These are phyloP conservation scores for Ambrosiella xylebori DNA, from an alignment of 2,329 filamentous ascomycete species.

Conservation along the genomic window DNA sequence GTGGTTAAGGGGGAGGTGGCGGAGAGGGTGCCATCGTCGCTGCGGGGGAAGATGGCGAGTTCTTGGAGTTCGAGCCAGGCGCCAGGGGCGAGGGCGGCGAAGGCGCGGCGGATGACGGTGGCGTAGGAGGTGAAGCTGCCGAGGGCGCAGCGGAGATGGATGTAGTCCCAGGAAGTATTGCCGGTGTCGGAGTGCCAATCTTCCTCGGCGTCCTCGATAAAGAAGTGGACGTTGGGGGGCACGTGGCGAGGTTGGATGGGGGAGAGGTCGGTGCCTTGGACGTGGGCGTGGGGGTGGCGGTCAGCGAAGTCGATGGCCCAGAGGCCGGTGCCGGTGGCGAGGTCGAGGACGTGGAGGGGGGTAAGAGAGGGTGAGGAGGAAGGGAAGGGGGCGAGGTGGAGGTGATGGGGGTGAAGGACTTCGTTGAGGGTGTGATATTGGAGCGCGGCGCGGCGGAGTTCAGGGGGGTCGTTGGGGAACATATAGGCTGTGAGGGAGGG, in stretches of 20 bases:
- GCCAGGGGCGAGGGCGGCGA: conserved; percentile 30
- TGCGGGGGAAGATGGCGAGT: conserved; percentile 21
- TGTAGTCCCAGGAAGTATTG: conserved; percentile 34
- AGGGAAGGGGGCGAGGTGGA: conserved; percentile 29
- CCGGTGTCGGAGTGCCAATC: conserved; percentile 29
- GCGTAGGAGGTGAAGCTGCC: conserved; percentile 29
- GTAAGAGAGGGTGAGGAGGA: conserved; percentile 22
- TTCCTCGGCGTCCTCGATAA: conserved; percentile 46
- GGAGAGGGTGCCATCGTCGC: conserved; percentile 29
- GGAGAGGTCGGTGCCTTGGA: conserved; percentile 49
- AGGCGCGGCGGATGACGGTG: conserved; percentile 36
- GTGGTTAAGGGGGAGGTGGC: conserved; percentile 22
- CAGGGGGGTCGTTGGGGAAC: conserved; percentile 28
- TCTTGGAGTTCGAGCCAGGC: conserved; percentile 41
- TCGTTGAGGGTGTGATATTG: conserved; percentile 24
- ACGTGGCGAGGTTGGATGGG: conserved; percentile 49
- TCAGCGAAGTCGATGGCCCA: conserved; percentile 54
- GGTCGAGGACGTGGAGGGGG: conserved; percentile 24
- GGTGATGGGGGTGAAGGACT: conserved; percentile 21
- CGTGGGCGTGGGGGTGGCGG: conserved; percentile 37
- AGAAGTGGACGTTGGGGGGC: conserved; percentile 57
- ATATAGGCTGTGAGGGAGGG: conserved; percentile 23
- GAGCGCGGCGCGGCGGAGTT: conserved; percentile 25
- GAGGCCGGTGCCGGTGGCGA: conserved; percentile 31
- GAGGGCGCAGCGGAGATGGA: conserved; percentile 36